Percentiles rank a stretch among this genome's conserved stretches.
These are phyloP conservation scores for Stipa capillata DNA, from an alignment of 176 grass and related monocot genomes.

Conservation along the genomic window DNA sequence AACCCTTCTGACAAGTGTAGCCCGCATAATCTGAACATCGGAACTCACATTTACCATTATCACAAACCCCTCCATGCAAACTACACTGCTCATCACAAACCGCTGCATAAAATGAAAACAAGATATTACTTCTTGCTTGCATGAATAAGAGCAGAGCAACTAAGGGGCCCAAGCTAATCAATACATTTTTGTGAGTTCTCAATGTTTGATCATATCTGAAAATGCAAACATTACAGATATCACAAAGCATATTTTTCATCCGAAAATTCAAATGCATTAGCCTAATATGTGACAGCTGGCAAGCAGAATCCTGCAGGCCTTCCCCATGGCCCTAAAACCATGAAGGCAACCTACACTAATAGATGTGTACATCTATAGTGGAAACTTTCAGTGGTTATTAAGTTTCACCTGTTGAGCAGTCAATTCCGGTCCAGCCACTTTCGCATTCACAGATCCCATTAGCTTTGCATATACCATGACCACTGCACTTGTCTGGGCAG, in stretches of 20 bases:
- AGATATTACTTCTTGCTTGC: conserved; percentile 21
- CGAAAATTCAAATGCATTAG: neutral
- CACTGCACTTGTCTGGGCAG: conserved; percentile 67
- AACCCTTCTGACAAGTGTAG: conserved; percentile 97
- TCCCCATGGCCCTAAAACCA: neutral
- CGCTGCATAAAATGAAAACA: conserved; percentile 49
- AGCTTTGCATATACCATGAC: conserved; percentile 64
- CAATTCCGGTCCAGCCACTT: conserved; percentile 84
- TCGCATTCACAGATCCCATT: conserved; percentile 86
- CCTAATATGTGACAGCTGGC: neutral
- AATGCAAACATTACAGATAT: neutral
- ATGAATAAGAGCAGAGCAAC: conserved; percentile 7
- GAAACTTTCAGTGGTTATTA: neutral
- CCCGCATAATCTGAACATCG: conserved; percentile 99
- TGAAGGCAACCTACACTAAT: neutral
- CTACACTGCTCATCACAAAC: conserved; percentile 99
- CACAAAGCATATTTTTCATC: neutral
- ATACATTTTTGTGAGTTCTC: neutral
- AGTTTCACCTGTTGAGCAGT: conserved; percentile 88
- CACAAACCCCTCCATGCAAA: conserved; percentile 97
- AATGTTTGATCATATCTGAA: neutral
- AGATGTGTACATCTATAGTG: neutral
- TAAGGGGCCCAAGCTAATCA: neutral
- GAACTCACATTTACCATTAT: conserved; percentile 96
- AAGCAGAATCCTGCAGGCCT: neutral